phyloP scores from a whole-genome alignment of 1,284 basidiomycete genomes.

The Ceratobasidium theobromae region DNA sequence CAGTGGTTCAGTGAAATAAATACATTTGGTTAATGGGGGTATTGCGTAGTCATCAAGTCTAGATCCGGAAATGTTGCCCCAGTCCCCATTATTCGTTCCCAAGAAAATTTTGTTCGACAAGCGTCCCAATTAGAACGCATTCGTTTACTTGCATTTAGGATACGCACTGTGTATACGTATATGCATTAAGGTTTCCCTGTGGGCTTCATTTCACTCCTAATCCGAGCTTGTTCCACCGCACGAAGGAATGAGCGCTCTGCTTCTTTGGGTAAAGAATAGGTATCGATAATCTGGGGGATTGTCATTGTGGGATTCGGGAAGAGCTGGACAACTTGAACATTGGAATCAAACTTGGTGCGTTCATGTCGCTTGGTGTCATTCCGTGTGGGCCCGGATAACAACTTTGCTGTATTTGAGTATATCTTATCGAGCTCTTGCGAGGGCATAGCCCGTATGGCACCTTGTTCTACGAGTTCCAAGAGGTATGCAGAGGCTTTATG shows the following conservation, averaged over 20 bases:
- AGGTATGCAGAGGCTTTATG: conserved; percentile 72
- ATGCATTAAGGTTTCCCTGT: neutral
- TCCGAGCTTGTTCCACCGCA: conserved; percentile 36
- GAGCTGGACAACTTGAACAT: conserved; percentile 18
- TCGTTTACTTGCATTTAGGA: too few relatives aligned
- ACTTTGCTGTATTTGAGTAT: conserved; percentile 49
- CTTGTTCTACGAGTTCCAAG: conserved; percentile 56
- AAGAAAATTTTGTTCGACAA: too few relatives aligned
- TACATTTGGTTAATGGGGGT: too few relatives aligned
- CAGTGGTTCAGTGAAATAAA: neutral
- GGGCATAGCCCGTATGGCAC: conserved; percentile 56
- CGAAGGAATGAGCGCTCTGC: conserved; percentile 33
- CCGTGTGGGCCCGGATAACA: conserved; percentile 36
- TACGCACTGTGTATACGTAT: neutral
- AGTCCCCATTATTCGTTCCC: neutral
- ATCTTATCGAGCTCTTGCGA: conserved; percentile 58
- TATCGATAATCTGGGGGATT: conserved; percentile 27
- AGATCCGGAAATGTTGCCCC: too few relatives aligned
- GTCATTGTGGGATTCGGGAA: conserved; percentile 8
- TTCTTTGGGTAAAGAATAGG: conserved; percentile 22
- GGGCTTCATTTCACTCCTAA: conserved; percentile 16
- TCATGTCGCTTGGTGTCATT: neutral
- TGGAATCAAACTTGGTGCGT: conserved; percentile 4
- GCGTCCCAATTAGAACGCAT: too few relatives aligned
- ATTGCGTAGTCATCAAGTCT: too few relatives aligned